A percentile compares a stretch with the other conserved stretches of the same genome.
phyloP scores from a whole-genome alignment of 2,329 filamentous ascomycete genomes.

The Epichloe hybrida region DNA sequence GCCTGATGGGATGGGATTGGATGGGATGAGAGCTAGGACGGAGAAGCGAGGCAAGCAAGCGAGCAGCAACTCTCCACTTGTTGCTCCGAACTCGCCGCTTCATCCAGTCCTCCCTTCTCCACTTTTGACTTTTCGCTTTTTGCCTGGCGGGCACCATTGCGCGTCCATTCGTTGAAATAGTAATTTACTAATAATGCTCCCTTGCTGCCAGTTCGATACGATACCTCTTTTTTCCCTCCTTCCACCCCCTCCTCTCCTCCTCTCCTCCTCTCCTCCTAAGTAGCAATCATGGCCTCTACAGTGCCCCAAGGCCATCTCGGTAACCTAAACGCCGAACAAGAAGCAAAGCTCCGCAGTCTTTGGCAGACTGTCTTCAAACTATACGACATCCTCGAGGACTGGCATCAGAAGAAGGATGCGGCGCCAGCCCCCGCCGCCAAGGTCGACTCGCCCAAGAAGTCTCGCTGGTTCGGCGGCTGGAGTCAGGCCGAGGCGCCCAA shows the following conservation, averaged over 20 bases:
- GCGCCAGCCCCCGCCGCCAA: neutral
- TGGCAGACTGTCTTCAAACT: constrained; percentile 13
- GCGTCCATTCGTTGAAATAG: too few species aligned
- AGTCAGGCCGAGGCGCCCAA: neutral
- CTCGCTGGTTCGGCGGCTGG: constrained; percentile 5
- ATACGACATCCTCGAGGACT: constrained; percentile 7
- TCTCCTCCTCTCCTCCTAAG: too few species aligned
- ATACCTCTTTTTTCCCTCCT: neutral
- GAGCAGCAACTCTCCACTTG: too few species aligned
- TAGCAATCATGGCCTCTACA: neutral
- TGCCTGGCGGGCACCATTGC: too few species aligned
- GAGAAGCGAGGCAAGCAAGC: too few species aligned
- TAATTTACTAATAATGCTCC: too few species aligned
- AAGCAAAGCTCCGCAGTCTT: constrained; percentile 12
- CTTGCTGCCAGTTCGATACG: too few species aligned
- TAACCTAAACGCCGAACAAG: constrained; percentile 12
- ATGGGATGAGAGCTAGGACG: too few species aligned
- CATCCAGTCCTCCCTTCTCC: too few species aligned
- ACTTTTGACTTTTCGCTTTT: too few species aligned
- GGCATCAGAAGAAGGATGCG: neutral
- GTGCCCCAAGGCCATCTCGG: constrained; percentile 8
- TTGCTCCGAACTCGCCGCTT: too few species aligned
- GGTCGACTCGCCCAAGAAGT: constrained; percentile 4
- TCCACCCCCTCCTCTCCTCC: neutral
- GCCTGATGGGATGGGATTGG: too few species aligned